A percentile compares a stretch with the other conserved stretches of the same genome.
These are phyloP conservation scores for Cenococcum geophilum DNA, from an alignment of 495 filamentous ascomycete species.

Conservation along the genomic window DNA sequence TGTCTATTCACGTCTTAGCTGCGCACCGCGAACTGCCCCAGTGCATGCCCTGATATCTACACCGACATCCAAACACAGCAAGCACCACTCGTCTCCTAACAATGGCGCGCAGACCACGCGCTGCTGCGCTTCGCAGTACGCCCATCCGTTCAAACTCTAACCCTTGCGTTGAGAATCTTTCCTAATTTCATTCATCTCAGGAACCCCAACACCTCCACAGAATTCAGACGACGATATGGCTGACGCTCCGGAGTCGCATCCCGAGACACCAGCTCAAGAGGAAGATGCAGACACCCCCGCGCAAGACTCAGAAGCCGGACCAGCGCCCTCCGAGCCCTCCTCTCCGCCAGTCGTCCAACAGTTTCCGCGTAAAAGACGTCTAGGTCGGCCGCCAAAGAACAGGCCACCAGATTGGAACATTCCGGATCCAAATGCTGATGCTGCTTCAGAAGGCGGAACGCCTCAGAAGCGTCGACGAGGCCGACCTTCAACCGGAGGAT, in stretches of 20 bases:
- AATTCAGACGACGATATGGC: conserved; percentile 35
- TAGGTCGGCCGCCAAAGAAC: conserved; percentile 82
- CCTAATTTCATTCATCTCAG: conserved; percentile 1
- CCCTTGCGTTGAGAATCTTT: neutral
- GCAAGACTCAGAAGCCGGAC: conserved; percentile 28
- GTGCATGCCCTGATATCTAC: neutral
- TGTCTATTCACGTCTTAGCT: neutral
- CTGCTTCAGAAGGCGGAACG: conserved; percentile 49
- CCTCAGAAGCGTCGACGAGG: conserved; percentile 60
- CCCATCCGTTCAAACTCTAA: neutral
- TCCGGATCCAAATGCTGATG: conserved; percentile 50
- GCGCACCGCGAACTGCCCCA: neutral
- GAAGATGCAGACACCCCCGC: conserved; percentile 33
- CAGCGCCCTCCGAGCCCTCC: conserved; percentile 26
- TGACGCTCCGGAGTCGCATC: conserved; percentile 29
- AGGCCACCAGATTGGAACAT: conserved; percentile 68
- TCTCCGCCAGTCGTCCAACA: conserved; percentile 46
- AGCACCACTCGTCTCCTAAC: neutral
- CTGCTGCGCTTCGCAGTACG: neutral
- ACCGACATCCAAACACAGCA: neutral
- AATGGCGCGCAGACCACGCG: conserved; percentile 1
- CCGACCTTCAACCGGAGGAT: conserved; percentile 59
- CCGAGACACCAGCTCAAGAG: conserved; percentile 30
- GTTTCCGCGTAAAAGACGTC: conserved; percentile 67
- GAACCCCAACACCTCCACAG: conserved; percentile 26